Base-by-base conservation (phyloP, 352 stramenopile species). In the Peronospora farinosa region DNA sequence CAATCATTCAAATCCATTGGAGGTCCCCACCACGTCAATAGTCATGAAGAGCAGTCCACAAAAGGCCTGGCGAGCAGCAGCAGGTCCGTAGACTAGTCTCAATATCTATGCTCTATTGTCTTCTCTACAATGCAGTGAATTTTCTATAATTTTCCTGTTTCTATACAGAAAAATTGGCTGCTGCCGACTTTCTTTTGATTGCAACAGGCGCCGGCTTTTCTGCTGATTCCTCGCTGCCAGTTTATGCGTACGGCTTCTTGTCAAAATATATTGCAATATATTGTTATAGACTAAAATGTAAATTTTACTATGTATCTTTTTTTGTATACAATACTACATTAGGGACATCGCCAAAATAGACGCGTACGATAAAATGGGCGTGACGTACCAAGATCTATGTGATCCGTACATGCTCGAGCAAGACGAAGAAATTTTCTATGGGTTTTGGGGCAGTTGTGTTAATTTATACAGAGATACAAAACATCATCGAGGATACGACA, bases 311-410 rank as follows among this genome's bases (percentile, higher is more conserved):
- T 51, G 28, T 40, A 47, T 43, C 5, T 39, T 31, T 46, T 48
- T 25, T 30, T 28, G 36, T 17, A 27, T n/a, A 27, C 23, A 27
- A 5, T n/a, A 16, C 30, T 5, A 4, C 23, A 45, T 16, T 25
- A 92, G 75, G 1, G 81, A 95, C 57, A 92, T 97, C 27, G 89
- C 85, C 27, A 72, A 82, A 13, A 74, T 96, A 35, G 67, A 77
- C 0, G 79, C 75, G 2, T 96, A 97, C 57, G 49, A 87, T 28
- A 54, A 72, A 51, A 66, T 84, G 54, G 84, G 73, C 15, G 67
- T 94, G 41, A 82, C 90, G 19, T 97, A 97, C 72, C 71, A 89
- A 35, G 86, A 96, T 63, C 54, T 97, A 10, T 97, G 88, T 54
- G 73, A 91, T 40, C 84, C 86, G 10, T 82, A 88, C 49, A 92